phyloP scores from a whole-genome alignment of 176 grass and related monocot species.

The Avena sativa region DNA sequence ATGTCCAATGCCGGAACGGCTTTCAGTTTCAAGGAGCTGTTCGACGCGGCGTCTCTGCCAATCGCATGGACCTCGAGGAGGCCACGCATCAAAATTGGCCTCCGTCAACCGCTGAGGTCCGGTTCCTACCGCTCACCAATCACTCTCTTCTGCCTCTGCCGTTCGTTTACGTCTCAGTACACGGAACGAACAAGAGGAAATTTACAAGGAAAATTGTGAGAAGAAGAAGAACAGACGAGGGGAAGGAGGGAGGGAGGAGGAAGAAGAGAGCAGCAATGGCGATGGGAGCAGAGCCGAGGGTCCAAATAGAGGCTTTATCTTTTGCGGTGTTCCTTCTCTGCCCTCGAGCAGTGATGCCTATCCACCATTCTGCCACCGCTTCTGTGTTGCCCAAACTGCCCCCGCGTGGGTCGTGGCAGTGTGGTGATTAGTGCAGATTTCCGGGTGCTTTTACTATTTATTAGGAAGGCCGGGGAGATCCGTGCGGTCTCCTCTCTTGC shows the following conservation, averaged over 20 bases:
- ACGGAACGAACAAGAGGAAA: slow-evolving; percentile 32
- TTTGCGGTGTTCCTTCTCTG: slow-evolving; percentile 40
- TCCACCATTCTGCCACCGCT: slow-evolving; percentile 48
- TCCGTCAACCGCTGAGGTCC: slow-evolving; percentile 41
- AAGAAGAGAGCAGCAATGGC: slow-evolving; percentile 62
- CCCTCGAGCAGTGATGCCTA: not conserved
- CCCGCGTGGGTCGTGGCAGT: slow-evolving; percentile 23
- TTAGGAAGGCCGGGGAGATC: not conserved
- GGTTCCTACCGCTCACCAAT: slow-evolving; percentile 38
- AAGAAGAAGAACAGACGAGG: slow-evolving; percentile 5
- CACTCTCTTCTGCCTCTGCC: not conserved
- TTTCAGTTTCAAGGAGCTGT: slow-evolving; percentile 38
- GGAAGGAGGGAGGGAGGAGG: slow-evolving; percentile 17
- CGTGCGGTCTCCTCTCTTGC: slow-evolving; percentile 47
- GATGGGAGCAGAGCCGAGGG: slow-evolving; percentile 58
- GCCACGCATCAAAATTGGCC: slow-evolving; percentile 61
- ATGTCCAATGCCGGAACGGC: slow-evolving; percentile 72
- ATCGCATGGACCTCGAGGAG: slow-evolving; percentile 55
- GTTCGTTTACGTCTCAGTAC: slow-evolving; percentile 11
- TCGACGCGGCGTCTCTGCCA: slow-evolving; percentile 41
- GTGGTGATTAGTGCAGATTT: slow-evolving; percentile 4
- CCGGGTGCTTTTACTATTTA: not conserved
- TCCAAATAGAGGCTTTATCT: slow-evolving; percentile 77
- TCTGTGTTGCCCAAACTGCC: slow-evolving; percentile 40
- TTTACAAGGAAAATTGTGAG: slow-evolving; percentile 35